Evolutionary conservation across 2,329 filamentous ascomycete genomes (phyloP).

Genomic region (Mariannaea sp.): DNA sequence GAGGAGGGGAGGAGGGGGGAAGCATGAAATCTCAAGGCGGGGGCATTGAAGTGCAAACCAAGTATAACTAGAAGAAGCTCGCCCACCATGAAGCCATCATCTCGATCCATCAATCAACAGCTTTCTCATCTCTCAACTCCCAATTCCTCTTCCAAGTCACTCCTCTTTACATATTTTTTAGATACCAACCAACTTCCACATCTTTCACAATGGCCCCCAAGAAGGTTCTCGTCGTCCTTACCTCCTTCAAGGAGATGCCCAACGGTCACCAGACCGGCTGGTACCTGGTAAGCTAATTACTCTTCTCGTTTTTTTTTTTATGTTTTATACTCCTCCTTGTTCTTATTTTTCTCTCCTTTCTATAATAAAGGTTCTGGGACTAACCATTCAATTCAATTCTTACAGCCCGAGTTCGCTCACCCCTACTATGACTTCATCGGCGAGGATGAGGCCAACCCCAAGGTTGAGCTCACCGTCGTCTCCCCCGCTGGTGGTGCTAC

Average conservation of each 20-base stretch:
- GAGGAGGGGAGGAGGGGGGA: no score
- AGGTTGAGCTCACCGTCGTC: conserved; percentile 60
- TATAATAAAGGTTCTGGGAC: no score
- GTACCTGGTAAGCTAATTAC: conserved; percentile 62
- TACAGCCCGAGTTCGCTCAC: conserved; percentile 66
- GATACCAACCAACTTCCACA: no score
- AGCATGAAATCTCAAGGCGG: no score
- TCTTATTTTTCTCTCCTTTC: neutral
- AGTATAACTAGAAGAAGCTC: no score
- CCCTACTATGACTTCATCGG: conserved; percentile 61
- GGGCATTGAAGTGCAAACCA: no score
- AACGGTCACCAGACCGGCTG: conserved; percentile 67
- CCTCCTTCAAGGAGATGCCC: conserved; percentile 60
- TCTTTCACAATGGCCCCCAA: conserved; percentile 64
- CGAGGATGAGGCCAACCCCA: conserved; percentile 39
- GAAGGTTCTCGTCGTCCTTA: conserved; percentile 74
- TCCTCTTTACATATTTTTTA: no score
- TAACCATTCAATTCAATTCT: no score
- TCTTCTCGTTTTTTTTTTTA: neutral
- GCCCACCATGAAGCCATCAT: no score
- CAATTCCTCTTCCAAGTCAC: no score
- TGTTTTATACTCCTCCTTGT: neutral
- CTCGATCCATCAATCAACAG: no score
- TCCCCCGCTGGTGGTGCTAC: conserved; percentile 66
- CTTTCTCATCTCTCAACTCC: no score